Base-by-base conservation (phyloP, 352 stramenopile species). In the Phytopythium ostracodes region DNA sequence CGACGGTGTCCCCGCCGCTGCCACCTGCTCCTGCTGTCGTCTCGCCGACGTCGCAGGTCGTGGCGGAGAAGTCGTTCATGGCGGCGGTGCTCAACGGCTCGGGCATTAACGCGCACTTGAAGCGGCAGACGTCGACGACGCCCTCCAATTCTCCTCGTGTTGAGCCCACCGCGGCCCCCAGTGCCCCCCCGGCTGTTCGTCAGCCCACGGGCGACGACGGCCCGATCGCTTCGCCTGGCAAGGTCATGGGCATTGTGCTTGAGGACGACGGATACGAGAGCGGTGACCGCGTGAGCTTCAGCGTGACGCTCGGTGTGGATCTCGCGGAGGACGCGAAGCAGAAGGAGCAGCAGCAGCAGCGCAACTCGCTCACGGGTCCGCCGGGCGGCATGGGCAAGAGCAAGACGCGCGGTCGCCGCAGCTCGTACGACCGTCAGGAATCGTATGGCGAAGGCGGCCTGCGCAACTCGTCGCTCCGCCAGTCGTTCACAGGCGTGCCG, bases 131-230 rank as follows among this genome's bases (percentile, higher is more conserved):
- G 56, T 67, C 57, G 29, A 33, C 47, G 27, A 47, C 44, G 50
- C 36, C 56, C 25, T 50, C 59, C 9, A 70, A 68, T 35, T 63
- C 58, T 7, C 55, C 55, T 25, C 55, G 55, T 24, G 6, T 53
- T 9, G 40, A 15, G 7, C 40, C 55, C 4, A 25, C 42, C 10
- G 24, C 55, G 10, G 55, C 65, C n/a, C 68, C 71, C n/a, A 55
- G 20, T 33, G 40, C 31, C 64, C 68, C 66, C 56, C 51, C 67
- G 62, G 46, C 68, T 15, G 11, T 95, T 33, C 84, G 86, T 58
- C 86, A 95, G 65, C 86, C 86, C 4, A 95, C 83, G 18, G 86
- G 86, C 36, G 77, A 89, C 15, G 86, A 95, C 53, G 86, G 86
- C 14, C 78, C 79, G 31, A 73, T 93, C 25, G 68, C 72, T 27